Evolutionary conservation across 805 yeast genomes (phyloP).

Genomic region (Metschnikowia reukaufii): DNA sequence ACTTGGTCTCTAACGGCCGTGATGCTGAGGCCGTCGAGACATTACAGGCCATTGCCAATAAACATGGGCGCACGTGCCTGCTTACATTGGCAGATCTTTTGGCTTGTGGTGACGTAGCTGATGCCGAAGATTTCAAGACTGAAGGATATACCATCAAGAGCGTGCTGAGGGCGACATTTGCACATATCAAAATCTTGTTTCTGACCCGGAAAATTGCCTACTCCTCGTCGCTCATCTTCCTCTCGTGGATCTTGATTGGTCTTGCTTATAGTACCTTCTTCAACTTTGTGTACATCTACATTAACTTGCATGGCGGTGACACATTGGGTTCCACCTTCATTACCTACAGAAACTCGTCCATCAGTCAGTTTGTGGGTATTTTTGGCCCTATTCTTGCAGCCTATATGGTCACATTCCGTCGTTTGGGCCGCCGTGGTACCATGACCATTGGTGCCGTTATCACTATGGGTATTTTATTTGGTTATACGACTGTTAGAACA

Average conservation of each 20-base stretch:
- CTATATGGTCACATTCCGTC: slow-evolving; percentile 16
- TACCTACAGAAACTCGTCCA: slow-evolving; percentile 12
- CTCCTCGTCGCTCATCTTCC: slow-evolving; percentile 7
- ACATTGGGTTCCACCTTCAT: slow-evolving; percentile 8
- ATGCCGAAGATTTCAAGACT: slow-evolving; percentile 1
- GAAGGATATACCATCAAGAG: slow-evolving; percentile 2
- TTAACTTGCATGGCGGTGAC: slow-evolving; percentile 11
- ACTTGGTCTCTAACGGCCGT: slow-evolving; percentile 12
- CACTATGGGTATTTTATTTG: slow-evolving; percentile 25
- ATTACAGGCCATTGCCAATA: slow-evolving; percentile 10
- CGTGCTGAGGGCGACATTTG: neutral
- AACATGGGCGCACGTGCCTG: slow-evolving; percentile 18
- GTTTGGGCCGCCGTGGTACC: slow-evolving; percentile 58
- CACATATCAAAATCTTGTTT: slow-evolving; percentile 8
- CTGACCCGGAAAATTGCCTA: slow-evolving; percentile 5
- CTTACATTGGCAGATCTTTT: slow-evolving; percentile 12
- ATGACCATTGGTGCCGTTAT: slow-evolving; percentile 34
- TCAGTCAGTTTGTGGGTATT: slow-evolving; percentile 12
- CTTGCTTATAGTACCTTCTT: slow-evolving; percentile 9
- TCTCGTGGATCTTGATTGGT: slow-evolving; percentile 11
- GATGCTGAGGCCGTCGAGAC: slow-evolving; percentile 14
- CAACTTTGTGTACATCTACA: slow-evolving; percentile 14
- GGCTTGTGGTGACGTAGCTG: slow-evolving; percentile 18
- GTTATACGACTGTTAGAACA: slow-evolving; percentile 22
- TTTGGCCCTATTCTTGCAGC: slow-evolving; percentile 12